These are phyloP conservation scores for Candida stauntonica DNA, from an alignment of 805 yeast genomes.

Conservation along the genomic window DNA sequence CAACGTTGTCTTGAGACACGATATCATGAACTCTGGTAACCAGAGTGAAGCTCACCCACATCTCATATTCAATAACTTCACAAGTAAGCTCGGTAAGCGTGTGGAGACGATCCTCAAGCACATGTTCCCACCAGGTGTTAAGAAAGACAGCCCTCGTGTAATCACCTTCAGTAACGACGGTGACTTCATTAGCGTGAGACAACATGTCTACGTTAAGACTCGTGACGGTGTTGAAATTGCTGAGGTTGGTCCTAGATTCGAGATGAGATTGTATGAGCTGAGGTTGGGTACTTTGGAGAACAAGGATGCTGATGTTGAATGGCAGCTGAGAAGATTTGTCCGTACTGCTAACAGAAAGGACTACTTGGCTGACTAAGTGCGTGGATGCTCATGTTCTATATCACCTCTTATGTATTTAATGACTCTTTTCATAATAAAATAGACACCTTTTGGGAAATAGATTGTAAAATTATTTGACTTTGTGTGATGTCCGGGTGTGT, in stretches of 20 bases:
- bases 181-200: constrained; percentile 91
- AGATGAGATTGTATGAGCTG: constrained; percentile 88
- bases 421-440: too few relatives aligned
- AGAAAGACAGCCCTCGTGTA: constrained; percentile 85
- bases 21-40: constrained; percentile 78
- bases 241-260: constrained; percentile 98
- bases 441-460: too few relatives aligned
- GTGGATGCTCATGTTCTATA: too few relatives aligned
- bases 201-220: constrained; percentile 88
- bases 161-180: constrained; percentile 86
- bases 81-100: constrained; percentile 74
- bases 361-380: constrained; percentile 42
- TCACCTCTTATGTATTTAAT: too few relatives aligned
- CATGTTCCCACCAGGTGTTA: constrained; percentile 95
- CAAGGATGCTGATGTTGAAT: constrained; percentile 96
- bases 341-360: constrained; percentile 96
- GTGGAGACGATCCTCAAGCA: constrained; percentile 79
- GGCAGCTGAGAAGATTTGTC: constrained; percentile 90
- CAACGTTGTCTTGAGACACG: constrained; percentile 93
- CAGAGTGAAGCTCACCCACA: constrained; percentile 93
- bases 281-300: constrained; percentile 89
- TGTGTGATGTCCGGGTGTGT: not conserved
- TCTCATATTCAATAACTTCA: constrained; percentile 85
- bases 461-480: too few relatives aligned
- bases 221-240: constrained; percentile 87